Percentiles rank a stretch among this genome's conserved stretches.
Conservation (phyloP, 2,329 filamentous ascomycete species). For the Ceratocystis papillata region DNA sequence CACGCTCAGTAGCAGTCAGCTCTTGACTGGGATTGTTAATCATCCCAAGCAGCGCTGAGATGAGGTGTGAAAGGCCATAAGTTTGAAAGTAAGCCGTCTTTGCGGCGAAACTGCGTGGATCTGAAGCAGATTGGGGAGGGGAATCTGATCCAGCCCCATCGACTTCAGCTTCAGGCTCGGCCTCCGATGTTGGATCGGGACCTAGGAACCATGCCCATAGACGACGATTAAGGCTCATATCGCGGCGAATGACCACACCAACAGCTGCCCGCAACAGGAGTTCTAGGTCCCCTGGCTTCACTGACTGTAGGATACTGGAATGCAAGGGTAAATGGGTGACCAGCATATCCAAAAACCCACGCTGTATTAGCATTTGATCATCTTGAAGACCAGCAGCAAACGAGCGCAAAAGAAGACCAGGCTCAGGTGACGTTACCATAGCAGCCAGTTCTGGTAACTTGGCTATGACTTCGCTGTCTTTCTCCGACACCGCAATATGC, state of each 20-base stretch:
- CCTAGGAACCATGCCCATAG: slow-evolving; percentile 96
- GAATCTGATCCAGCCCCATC: slow-evolving; percentile 38
- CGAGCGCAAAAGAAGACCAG: slow-evolving; percentile 77
- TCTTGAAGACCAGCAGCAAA: slow-evolving; percentile 85
- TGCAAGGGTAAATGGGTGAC: slow-evolving; percentile 82
- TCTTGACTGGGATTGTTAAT: slow-evolving; percentile 45
- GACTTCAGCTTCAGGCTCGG: slow-evolving; percentile 27
- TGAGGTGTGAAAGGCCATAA: slow-evolving; percentile 64
- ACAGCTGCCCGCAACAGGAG: slow-evolving; percentile 70
- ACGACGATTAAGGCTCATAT: slow-evolving; percentile 92
- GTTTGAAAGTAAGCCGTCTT: slow-evolving; percentile 73
- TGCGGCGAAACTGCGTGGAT: slow-evolving; percentile 41
- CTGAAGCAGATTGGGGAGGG: slow-evolving; percentile 35
- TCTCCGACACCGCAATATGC: slow-evolving; percentile 33
- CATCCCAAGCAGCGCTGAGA: slow-evolving; percentile 64
- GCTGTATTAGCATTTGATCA: slow-evolving; percentile 80
- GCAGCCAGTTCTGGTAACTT: slow-evolving; percentile 36
- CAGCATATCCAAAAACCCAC: slow-evolving; percentile 84
- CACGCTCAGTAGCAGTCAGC: slow-evolving; percentile 46
- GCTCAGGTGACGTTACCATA: slow-evolving; percentile 77
- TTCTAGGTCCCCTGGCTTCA: slow-evolving; percentile 66
- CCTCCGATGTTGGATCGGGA: slow-evolving; percentile 46
- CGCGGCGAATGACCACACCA: slow-evolving; percentile 77
- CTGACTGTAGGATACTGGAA: slow-evolving; percentile 67
- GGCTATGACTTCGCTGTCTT: slow-evolving; percentile 27